A percentile compares a stretch with the other conserved stretches of the same genome.
Conservation (phyloP, 495 filamentous ascomycete species). For the Penicillium malachiteum region DNA sequence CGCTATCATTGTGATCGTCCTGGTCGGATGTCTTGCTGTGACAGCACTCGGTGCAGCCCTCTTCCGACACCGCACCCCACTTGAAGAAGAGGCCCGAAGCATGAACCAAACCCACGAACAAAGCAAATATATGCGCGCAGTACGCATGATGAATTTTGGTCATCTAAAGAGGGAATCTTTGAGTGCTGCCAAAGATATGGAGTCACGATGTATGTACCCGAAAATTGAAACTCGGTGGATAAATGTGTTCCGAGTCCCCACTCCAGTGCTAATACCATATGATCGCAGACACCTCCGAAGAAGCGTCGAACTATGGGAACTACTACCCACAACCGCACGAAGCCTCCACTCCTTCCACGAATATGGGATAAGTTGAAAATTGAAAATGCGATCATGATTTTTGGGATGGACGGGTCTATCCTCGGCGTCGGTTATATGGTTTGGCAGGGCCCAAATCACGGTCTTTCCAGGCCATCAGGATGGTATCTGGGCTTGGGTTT, state of each 20-base stretch:
- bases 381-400: too few species aligned
- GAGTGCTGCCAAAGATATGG: slow-evolving; percentile 23
- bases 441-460: slow-evolving; percentile 3
- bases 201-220: slow-evolving; percentile 33
- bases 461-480: not conserved
- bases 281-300: slow-evolving; percentile 14
- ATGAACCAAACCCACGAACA: slow-evolving; percentile 31
- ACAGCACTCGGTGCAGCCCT: slow-evolving; percentile 37
- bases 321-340: slow-evolving; percentile 8
- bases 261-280: slow-evolving; percentile 1
- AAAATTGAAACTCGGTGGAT: not conserved
- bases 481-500: not conserved
- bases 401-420: not conserved
- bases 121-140: slow-evolving; percentile 38
- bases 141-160: slow-evolving; percentile 34
- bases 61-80: slow-evolving; percentile 32
- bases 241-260: not conserved
- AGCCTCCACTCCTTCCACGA: not conserved
- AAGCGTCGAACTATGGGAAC: slow-evolving; percentile 8
- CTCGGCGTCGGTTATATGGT: not conserved
- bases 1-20: slow-evolving; percentile 45
- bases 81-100: slow-evolving; percentile 8
- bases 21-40: slow-evolving; percentile 36
- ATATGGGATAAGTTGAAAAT: not conserved
- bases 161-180: slow-evolving; percentile 27